These are phyloP conservation scores for Pseudocercospora eumusae DNA, from an alignment of 2,329 filamentous ascomycete genomes.

Conservation along the genomic window DNA sequence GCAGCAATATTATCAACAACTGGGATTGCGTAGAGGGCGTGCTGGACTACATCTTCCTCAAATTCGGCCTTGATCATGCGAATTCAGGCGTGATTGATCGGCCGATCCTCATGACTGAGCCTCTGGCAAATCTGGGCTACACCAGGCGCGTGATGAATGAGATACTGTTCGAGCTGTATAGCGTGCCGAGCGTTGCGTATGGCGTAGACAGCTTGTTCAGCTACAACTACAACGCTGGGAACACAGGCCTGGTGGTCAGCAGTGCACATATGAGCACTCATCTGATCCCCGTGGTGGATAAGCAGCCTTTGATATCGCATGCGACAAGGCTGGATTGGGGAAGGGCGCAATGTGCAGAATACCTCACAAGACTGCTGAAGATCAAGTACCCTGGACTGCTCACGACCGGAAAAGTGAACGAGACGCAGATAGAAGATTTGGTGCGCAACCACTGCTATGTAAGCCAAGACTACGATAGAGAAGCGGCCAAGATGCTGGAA, in stretches of 20 bases:
- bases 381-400: conserved; percentile 91
- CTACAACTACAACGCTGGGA: conserved; percentile 87
- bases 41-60: conserved; percentile 91
- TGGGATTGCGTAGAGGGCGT: conserved; percentile 98
- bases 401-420: conserved; percentile 65
- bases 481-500: conserved; percentile 76
- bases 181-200: conserved; percentile 83
- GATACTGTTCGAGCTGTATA: conserved; percentile 94
- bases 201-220: conserved; percentile 97
- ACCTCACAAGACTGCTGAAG: conserved; percentile 81
- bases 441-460: conserved; percentile 88
- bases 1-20: conserved; percentile 88
- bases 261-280: conserved; percentile 94
- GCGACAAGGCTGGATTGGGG: conserved; percentile 94
- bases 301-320: conserved; percentile 79
- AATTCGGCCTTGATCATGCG: conserved; percentile 83
- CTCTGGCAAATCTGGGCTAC: conserved; percentile 87
- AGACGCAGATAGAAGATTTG: conserved; percentile 83
- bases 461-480: conserved; percentile 77
- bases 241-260: conserved; percentile 82
- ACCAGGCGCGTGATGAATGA: conserved; percentile 84
- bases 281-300: conserved; percentile 87
- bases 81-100: conserved; percentile 73
- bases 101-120: conserved; percentile 93
- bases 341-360: conserved; percentile 84